Evolutionary conservation across 1,139 yeast genomes (phyloP).

Genomic region (Chernovozyma aurita): DNA sequence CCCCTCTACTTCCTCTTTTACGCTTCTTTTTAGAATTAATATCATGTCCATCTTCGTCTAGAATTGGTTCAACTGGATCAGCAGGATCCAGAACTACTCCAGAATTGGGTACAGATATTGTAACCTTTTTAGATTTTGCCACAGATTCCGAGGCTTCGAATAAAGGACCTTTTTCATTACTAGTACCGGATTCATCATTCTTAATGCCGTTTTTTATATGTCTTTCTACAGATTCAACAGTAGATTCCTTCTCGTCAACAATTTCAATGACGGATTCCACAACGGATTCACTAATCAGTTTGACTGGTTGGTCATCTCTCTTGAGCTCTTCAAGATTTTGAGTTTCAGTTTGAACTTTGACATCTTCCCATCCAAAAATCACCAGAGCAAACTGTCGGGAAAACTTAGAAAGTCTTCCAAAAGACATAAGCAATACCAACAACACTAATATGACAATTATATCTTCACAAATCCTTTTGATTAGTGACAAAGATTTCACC

Average conservation of each 20-base stretch:
- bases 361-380: constrained; percentile 1
- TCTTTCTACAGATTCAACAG: no score
- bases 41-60: constrained; percentile 7
- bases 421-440: constrained; percentile 25
- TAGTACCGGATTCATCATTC: no score
- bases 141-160: no score
- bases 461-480: constrained; percentile 45
- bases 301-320: no score
- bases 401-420: constrained; percentile 33
- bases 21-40: constrained; percentile 42
- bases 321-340: neutral
- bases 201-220: no score
- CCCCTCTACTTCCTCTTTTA: constrained; percentile 86
- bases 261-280: no score
- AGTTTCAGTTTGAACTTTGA: neutral
- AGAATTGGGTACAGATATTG: constrained; percentile 1
- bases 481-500: constrained; percentile 11
- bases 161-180: no score
- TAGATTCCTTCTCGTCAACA: no score
- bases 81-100: neutral
- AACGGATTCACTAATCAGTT: no score
- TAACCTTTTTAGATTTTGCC: constrained; percentile 3
- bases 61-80: constrained; percentile 4
- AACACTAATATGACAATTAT: constrained; percentile 36
- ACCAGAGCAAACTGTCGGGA: constrained; percentile 7